These are phyloP conservation scores for Bacidia rubella DNA, from an alignment of 495 filamentous ascomycete genomes.

Conservation along the genomic window DNA sequence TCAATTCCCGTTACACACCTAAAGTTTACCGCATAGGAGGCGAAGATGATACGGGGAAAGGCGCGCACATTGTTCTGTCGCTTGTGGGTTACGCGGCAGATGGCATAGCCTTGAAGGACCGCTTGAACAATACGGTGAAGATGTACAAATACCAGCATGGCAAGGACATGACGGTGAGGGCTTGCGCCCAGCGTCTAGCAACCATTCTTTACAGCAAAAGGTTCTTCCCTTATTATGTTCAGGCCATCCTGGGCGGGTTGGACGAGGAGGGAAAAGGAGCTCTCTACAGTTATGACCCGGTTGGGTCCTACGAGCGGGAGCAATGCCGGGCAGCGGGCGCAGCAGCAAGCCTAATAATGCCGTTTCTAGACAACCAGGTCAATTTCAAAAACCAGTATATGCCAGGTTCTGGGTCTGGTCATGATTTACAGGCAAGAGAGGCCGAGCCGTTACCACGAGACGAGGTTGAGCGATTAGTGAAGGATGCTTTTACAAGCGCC, in stretches of 20 bases:
- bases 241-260: conserved; percentile 82
- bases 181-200: conserved; percentile 81
- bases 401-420: conserved; percentile 73
- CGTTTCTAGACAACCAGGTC: conserved; percentile 97
- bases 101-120: conserved; percentile 77
- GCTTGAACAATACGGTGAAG: conserved; percentile 80
- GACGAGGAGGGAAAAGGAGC: conserved; percentile 93
- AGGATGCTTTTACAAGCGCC: conserved; percentile 94
- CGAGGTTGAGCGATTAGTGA: conserved; percentile 73
- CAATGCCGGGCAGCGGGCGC: conserved; percentile 90
- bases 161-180: conserved; percentile 81
- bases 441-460: conserved; percentile 52
- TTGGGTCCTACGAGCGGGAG: conserved; percentile 92
- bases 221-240: conserved; percentile 96
- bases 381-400: conserved; percentile 99
- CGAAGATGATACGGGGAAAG: conserved; percentile 67
- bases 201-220: conserved; percentile 93
- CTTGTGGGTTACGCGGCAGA: conserved; percentile 95
- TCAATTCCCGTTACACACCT: conserved; percentile 85
- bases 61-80: conserved; percentile 72
- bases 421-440: conserved; percentile 56
- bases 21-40: conserved; percentile 96
- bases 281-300: conserved; percentile 93
- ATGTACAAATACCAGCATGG: conserved; percentile 95
- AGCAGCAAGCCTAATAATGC: conserved; percentile 95